These are phyloP conservation scores for Cladorrhinum sp. DNA, from an alignment of 2,329 filamentous ascomycete genomes.

Conservation along the genomic window DNA sequence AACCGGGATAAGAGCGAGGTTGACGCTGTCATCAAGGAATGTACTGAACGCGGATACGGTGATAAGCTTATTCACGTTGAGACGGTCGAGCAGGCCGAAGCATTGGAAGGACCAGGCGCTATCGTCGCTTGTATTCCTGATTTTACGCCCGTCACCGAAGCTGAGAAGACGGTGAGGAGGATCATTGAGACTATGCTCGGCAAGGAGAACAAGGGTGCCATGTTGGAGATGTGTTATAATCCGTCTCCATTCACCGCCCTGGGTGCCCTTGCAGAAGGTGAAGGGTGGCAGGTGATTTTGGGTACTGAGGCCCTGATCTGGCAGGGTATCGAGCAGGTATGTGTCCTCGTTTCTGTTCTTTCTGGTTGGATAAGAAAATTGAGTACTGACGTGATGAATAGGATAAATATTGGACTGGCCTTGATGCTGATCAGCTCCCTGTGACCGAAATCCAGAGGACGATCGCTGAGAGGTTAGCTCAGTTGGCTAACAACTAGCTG, in stretches of 20 bases:
- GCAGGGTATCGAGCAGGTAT: constrained; percentile 67
- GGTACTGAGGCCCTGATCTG: constrained; percentile 76
- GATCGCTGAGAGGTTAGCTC: constrained; percentile 43
- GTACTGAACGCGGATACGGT: constrained; percentile 56
- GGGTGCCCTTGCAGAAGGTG: constrained; percentile 55
- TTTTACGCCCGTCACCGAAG: constrained; percentile 63
- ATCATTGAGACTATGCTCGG: constrained; percentile 50
- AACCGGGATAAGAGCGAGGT: constrained; percentile 71
- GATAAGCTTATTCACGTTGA: constrained; percentile 59
- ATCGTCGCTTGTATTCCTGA: constrained; percentile 75
- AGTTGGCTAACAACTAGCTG: constrained; percentile 32
- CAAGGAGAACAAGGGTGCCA: constrained; percentile 59
- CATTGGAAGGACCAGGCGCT: constrained; percentile 59
- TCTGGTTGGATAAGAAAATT: neutral
- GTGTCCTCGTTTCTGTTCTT: neutral
- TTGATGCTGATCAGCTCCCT: constrained; percentile 55
- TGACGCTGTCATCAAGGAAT: constrained; percentile 63
- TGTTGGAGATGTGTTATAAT: constrained; percentile 84
- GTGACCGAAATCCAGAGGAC: constrained; percentile 56
- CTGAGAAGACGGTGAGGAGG: constrained; percentile 58
- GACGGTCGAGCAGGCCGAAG: constrained; percentile 57
- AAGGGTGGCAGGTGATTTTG: constrained; percentile 70
- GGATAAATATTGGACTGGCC: constrained; percentile 63
- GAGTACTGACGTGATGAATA: constrained; percentile 14
- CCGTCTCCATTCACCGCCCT: constrained; percentile 67